phyloP scores from a whole-genome alignment of 139 green algal genomes.

The Chlorella ohadii region DNA sequence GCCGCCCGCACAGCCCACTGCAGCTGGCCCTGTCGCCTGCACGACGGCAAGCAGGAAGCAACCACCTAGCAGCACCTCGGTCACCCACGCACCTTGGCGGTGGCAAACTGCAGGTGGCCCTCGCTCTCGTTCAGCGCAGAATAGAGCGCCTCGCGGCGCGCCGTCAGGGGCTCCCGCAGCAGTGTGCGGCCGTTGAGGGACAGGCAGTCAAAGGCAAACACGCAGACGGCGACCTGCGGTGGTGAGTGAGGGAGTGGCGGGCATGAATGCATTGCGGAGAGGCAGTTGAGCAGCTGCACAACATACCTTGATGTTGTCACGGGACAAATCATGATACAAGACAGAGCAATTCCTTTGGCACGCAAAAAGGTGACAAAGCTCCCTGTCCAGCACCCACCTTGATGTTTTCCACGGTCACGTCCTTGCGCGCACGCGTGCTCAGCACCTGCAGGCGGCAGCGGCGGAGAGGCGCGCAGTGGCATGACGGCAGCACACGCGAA shows the following conservation, averaged over 20 bases:
- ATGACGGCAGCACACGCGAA: no score
- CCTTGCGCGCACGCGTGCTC: constrained; percentile 90
- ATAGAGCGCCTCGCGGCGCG: constrained; percentile 83
- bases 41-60: no score
- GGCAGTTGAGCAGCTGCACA: no score
- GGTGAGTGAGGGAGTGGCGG: background rate
- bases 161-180: constrained; percentile 76
- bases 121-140: constrained; percentile 62
- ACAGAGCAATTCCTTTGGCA: no score
- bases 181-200: constrained; percentile 93
- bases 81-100: constrained; percentile 68
- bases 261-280: background rate
- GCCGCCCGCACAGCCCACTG: no score
- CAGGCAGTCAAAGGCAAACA: constrained; percentile 98
- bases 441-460: constrained; percentile 85
- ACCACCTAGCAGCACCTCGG: no score
- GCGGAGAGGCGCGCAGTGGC: no score
- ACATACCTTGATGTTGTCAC: no score
- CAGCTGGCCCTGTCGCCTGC: no score
- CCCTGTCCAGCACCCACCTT: constrained; percentile 81
- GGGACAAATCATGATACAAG: no score
- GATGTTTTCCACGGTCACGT: constrained; percentile 89
- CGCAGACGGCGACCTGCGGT: constrained; percentile 62
- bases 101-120: constrained; percentile 88
- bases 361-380: no score